Evolutionary conservation across 1,139 yeast species (phyloP), one percentile per base, ranked within the genome.

Genomic region (Suhomyces ambrosiae): DNA sequence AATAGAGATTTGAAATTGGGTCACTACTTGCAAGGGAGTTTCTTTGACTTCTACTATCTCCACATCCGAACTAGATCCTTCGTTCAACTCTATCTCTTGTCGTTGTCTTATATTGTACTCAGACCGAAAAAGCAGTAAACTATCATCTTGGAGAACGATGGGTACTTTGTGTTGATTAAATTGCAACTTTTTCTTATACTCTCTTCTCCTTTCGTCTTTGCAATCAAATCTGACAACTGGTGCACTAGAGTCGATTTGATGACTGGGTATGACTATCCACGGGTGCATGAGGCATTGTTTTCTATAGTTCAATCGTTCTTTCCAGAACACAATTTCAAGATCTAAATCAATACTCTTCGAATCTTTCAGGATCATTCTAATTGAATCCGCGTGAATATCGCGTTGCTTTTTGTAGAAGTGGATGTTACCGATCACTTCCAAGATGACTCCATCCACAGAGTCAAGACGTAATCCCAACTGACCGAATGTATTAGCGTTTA

Each of bases 251-350:
- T 10, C 8, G 5, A n/a, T 17, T 13, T 9, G 12, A 7, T 3
- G 14, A 12, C 8, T 23, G 17, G 13, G 25, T 3, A 11, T 16
- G 5, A 50, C 58, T 3, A 41, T 44, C 71, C 71, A 66, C 0
- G 65, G 61, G 2, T 21, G 23, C 6, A 11, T 11, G 18, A 63
- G 45, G 1, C 40, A 27, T 3, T 36, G 27, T 8, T 53, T 38
- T 35, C 73, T 52, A 24, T 46, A 46, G 3, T 48, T 43, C 23
- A 73, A 29, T 6, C 61, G 51, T 7, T 50, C 49, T 13, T 45
- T 47, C 79, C 80, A 74, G 46, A 49, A 49, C 7, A 6, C 7
- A 19, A 38, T 22, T 15, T 38, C 42, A 2, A 32, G n/a, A 10
- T 34, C 36, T 3, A 38, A 25, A 26, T 11, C n/a, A 4, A n/a